These are phyloP conservation scores for Saccharomycopsis babjevae DNA, from an alignment of 805 yeast genomes.

Conservation along the genomic window DNA sequence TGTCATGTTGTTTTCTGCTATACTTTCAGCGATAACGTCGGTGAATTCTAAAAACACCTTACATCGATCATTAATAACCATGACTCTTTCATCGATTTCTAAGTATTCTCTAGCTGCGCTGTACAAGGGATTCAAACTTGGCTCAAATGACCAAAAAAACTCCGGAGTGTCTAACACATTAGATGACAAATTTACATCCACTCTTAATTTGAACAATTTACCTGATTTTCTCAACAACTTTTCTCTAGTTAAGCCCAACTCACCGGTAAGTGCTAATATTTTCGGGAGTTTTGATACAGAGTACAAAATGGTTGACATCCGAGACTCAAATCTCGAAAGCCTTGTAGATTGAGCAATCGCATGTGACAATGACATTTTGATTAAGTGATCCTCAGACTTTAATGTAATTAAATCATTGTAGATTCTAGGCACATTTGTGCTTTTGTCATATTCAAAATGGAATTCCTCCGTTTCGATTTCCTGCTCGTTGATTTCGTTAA, in stretches of 20 bases:
- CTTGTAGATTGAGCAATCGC: conserved; percentile 96
- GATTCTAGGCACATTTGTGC: conserved; percentile 58
- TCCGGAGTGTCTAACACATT: conserved; percentile 92
- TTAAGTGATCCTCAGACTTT: conserved; percentile 83
- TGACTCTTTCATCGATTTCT: conserved; percentile 91
- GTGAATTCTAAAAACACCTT: conserved; percentile 88
- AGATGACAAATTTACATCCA: conserved; percentile 86
- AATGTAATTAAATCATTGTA: conserved; percentile 91
- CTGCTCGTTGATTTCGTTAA: conserved; percentile 71
- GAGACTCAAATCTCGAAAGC: conserved; percentile 79
- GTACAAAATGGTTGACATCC: conserved; percentile 75
- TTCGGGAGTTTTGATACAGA: conserved; percentile 87
- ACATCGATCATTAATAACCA: conserved; percentile 87
- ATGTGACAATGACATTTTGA: conserved; percentile 86
- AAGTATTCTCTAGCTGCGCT: conserved; percentile 82
- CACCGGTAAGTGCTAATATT: conserved; percentile 81
- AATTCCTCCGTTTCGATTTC: conserved; percentile 85
- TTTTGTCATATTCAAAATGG: conserved; percentile 40
- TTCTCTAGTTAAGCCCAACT: conserved; percentile 72
- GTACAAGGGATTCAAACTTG: conserved; percentile 88
- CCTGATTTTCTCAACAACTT: conserved; percentile 86
- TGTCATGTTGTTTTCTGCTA: conserved; percentile 87
- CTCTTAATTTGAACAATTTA: conserved; percentile 76
- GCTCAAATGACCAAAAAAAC: conserved; percentile 93
- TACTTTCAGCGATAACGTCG: conserved; percentile 86